phyloP scores from a whole-genome alignment of 768 basidiomycete genomes.

The Amanita pseudoporphyria region DNA sequence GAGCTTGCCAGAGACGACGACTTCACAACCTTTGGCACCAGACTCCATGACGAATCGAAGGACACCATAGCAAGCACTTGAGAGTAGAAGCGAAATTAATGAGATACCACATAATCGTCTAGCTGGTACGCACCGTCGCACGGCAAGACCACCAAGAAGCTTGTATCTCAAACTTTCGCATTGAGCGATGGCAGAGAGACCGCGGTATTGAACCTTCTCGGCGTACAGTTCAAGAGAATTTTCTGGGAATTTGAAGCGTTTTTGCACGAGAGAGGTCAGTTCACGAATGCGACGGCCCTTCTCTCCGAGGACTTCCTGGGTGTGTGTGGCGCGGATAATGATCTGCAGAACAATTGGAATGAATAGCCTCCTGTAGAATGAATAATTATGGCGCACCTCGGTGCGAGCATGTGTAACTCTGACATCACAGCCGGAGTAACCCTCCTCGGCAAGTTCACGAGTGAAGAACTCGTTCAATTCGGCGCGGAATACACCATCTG shows the following conservation, averaged over 20 bases:
- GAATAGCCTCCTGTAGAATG: constrained; percentile 3
- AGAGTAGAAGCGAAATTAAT: neutral
- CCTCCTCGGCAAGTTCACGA: constrained; percentile 96
- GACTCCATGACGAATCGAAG: constrained; percentile 99
- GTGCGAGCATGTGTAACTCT: constrained; percentile 99
- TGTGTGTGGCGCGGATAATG: constrained; percentile 99
- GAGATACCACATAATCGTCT: neutral
- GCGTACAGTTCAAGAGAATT: constrained; percentile 98
- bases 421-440: constrained; percentile 99
- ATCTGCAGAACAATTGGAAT: constrained; percentile 42
- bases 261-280: constrained; percentile 96
- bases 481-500: constrained; percentile 98
- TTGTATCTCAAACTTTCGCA: constrained; percentile 99
- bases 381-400: constrained; percentile 45
- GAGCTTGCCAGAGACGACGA: constrained; percentile 98
- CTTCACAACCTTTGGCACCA: constrained; percentile 98
- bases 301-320: constrained; percentile 97
- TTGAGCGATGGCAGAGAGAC: constrained; percentile 96
- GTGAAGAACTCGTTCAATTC: constrained; percentile 99
- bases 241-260: constrained; percentile 99
- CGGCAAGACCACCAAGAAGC: constrained; percentile 97
- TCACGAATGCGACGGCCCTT: constrained; percentile 99
- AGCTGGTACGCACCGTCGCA: constrained; percentile 70
- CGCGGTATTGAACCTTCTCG: constrained; percentile 98
- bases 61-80: constrained; percentile 96